Evolutionary conservation across 1,284 basidiomycete genomes (phyloP), one percentile per base, ranked within the genome.

Genomic region (Grifola frondosa): DNA sequence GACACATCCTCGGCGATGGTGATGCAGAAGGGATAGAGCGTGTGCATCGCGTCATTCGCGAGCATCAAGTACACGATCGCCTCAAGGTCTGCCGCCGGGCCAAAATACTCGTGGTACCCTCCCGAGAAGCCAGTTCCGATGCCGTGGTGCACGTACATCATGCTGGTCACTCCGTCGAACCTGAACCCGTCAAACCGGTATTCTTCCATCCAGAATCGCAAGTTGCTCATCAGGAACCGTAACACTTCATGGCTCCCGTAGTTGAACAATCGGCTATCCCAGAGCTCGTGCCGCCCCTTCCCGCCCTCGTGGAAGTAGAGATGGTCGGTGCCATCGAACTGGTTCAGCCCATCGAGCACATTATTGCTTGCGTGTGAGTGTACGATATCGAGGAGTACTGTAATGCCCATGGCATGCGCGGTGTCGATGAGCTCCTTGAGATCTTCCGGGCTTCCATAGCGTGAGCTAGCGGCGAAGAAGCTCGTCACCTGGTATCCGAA

Each of bases 281-380:
- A 99, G 23, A 98, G 84, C 21, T 97, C 92, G 62, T 99, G 96
- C 8, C 84, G 77, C 4, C 97, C 96, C 64, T 86, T 93, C 3
- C 65, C 73, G 38, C 96, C 96, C 53, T 88, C 91, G 58, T 99
- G 96, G 79, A 99, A 99, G 73, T 98, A 98, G 30, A 84, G 82
- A 65, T 98, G 93, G 65, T 98, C 96, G 9, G 90, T 88, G 8
- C 96, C 97, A 62, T 99, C 96, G 60, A 97, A 98, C 62, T 85
- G 78, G 66, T 98, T 99, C 47, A 99, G 70, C 3, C 96, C 97
- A 61, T 99, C 96, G 35, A 95, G 75, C 17, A 97, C 86, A 61
- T 99, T 99, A 71, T 98, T 99, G 75, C 89, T 95, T 2, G 96
- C 96, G 67, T 99, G 96, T 6, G 94, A 97, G 67, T 99, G 96